phyloP scores from a whole-genome alignment of 768 basidiomycete species.

The Podaxis sp. region DNA sequence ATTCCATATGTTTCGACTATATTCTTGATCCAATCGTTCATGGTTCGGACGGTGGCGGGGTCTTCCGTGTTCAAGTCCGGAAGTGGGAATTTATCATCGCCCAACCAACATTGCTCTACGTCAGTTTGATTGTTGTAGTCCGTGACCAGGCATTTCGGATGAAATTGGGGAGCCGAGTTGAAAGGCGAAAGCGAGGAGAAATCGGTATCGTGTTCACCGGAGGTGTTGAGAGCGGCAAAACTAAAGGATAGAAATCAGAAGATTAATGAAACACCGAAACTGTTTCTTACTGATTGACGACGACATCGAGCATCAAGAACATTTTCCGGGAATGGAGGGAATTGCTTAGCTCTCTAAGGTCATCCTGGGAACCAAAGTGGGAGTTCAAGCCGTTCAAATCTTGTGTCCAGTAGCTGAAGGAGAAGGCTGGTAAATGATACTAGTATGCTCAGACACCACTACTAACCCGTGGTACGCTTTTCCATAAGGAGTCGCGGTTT shows the following conservation, averaged over 20 bases:
- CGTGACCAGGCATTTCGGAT: constrained; percentile 62
- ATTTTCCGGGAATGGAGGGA: constrained; percentile 62
- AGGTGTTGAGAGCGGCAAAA: constrained; percentile 16
- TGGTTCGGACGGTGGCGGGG: constrained; percentile 42
- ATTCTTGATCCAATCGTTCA: constrained; percentile 55
- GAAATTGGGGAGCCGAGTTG: constrained; percentile 34
- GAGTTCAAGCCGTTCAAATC: constrained; percentile 60
- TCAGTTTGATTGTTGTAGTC: constrained; percentile 55
- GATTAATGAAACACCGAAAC: constrained; percentile 13
- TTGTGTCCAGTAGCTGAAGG: constrained; percentile 37
- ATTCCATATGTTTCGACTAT: constrained; percentile 54
- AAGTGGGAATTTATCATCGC: constrained; percentile 59
- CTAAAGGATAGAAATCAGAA: constrained; percentile 6
- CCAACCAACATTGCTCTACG: constrained; percentile 71
- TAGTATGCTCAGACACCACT: not conserved
- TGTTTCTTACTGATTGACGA: constrained; percentile 64
- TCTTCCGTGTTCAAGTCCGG: constrained; percentile 73
- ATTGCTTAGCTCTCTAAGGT: constrained; percentile 59
- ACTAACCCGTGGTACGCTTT: constrained; percentile 72
- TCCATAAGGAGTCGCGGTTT: constrained; percentile 56
- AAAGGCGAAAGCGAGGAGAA: constrained; percentile 27
- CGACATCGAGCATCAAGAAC: constrained; percentile 70
- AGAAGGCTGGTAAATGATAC: not conserved
- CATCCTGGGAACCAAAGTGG: constrained; percentile 66
- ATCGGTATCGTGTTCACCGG: constrained; percentile 18